Evolutionary conservation across 2,329 filamentous ascomycete species (phyloP).

Genomic region (Penicillium sumatraense): DNA sequence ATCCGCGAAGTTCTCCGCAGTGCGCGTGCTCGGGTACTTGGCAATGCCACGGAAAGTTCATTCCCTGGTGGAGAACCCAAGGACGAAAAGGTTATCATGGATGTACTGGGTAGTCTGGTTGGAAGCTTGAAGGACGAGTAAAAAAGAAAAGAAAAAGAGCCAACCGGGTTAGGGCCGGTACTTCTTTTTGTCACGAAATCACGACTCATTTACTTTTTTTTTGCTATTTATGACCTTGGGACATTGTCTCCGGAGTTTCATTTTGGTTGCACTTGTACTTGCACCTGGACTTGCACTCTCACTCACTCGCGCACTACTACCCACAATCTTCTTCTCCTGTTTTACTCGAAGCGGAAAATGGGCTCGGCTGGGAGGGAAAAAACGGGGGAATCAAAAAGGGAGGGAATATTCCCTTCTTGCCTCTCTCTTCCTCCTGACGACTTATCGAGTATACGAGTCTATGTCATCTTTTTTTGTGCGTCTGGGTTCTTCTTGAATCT

Average conservation of each 20-base stretch:
- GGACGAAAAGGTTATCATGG: slow-evolving; percentile 49
- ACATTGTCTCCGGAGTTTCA: slow-evolving; percentile 6
- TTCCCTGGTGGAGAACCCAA: slow-evolving; percentile 50
- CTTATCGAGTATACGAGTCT: slow-evolving; percentile 34
- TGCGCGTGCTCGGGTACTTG: slow-evolving; percentile 46
- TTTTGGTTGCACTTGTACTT: slow-evolving; percentile 5
- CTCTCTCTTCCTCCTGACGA: slow-evolving; percentile 22
- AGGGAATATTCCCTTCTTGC: background rate
- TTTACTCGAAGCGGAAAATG: background rate
- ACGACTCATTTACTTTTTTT: slow-evolving; percentile 5
- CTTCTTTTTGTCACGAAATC: slow-evolving; percentile 11
- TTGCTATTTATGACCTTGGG: slow-evolving; percentile 8
- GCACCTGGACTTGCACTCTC: background rate
- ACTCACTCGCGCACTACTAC: background rate
- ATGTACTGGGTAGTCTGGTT: slow-evolving; percentile 45
- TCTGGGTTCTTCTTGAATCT: slow-evolving; percentile 31
- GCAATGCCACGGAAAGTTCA: slow-evolving; percentile 45
- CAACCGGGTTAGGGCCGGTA: background rate
- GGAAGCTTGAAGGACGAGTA: slow-evolving; percentile 44
- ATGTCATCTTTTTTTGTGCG: slow-evolving; percentile 24
- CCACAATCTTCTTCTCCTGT: slow-evolving; percentile 1
- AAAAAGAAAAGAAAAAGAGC: background rate
- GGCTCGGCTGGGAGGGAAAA: background rate
- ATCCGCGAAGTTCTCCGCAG: slow-evolving; percentile 50
- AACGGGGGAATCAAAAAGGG: background rate